Percentiles rank a stretch among this genome's conserved stretches.
phyloP scores from a whole-genome alignment of 768 basidiomycete genomes.

The Naematelia encephala region DNA sequence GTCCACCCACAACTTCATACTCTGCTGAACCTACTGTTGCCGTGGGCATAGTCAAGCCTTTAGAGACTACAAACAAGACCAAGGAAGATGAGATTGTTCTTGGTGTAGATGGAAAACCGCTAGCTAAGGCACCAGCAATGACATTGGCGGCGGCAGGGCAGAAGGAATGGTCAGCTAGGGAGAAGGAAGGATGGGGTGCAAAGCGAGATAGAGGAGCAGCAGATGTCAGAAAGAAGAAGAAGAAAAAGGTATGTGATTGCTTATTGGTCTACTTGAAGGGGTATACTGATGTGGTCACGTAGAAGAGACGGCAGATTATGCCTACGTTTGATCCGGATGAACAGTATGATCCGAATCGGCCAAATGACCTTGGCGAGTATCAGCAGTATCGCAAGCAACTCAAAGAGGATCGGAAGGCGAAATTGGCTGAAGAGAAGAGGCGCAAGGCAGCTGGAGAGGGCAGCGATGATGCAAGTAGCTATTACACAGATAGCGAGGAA shows the following conservation, averaged over 20 bases:
- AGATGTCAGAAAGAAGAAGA: slow-evolving; percentile 37
- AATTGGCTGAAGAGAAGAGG: slow-evolving; percentile 33
- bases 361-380: slow-evolving; percentile 48
- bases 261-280: neutral
- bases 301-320: slow-evolving; percentile 29
- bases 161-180: slow-evolving; percentile 14
- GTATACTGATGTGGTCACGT: neutral
- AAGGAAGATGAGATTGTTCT: slow-evolving; percentile 22
- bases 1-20: slow-evolving; percentile 14
- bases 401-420: slow-evolving; percentile 36
- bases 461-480: slow-evolving; percentile 33
- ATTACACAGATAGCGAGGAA: slow-evolving; percentile 47
- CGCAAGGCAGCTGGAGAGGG: slow-evolving; percentile 29
- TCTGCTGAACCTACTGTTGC: neutral
- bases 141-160: slow-evolving; percentile 25
- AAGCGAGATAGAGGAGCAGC: slow-evolving; percentile 24
- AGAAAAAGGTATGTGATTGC: slow-evolving; percentile 34
- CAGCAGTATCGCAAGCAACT: slow-evolving; percentile 41
- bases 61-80: neutral
- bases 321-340: slow-evolving; percentile 48
- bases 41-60: slow-evolving; percentile 21
- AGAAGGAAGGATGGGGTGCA: neutral
- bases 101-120: slow-evolving; percentile 39
- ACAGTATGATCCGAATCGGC: slow-evolving; percentile 47
- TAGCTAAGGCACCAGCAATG: slow-evolving; percentile 47